These are phyloP conservation scores for Scenedesmus sp. DNA, from an alignment of 163 green algal species.

Conservation along the genomic window DNA sequence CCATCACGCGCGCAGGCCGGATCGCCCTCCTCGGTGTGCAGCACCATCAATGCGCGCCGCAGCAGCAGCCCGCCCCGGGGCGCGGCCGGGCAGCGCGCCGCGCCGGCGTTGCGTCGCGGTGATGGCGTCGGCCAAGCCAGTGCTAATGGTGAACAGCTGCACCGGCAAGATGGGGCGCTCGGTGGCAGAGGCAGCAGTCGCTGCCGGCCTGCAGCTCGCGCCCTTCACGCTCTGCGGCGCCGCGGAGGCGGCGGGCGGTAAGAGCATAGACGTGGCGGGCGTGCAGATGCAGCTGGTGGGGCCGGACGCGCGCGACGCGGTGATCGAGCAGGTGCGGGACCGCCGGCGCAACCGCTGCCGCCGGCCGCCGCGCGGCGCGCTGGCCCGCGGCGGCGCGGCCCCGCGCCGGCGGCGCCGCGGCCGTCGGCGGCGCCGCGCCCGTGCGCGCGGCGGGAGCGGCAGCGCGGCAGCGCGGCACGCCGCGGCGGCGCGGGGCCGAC, in stretches of 20 bases:
- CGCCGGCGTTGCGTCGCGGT: neutral
- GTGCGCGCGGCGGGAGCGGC: too few relatives aligned
- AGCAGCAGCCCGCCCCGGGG: neutral
- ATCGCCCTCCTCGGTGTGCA: too few relatives aligned
- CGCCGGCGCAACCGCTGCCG: too few relatives aligned
- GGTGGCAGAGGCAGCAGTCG: constrained; percentile 84
- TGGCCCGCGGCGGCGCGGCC: too few relatives aligned
- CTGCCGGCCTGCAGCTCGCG: constrained; percentile 82
- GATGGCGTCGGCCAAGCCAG: constrained; percentile 50
- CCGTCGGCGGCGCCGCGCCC: too few relatives aligned
- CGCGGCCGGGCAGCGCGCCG: neutral
- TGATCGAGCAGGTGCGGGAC: constrained; percentile 34
- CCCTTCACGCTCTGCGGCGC: constrained; percentile 75
- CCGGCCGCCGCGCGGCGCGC: too few relatives aligned
- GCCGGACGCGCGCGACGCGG: constrained; percentile 37
- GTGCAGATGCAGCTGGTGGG: constrained; percentile 51
- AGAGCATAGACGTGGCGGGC: constrained; percentile 42
- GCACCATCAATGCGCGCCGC: too few relatives aligned
- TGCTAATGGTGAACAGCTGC: constrained; percentile 91
- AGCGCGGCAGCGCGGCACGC: too few relatives aligned
- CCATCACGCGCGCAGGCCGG: too few relatives aligned
- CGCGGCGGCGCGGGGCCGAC: too few relatives aligned
- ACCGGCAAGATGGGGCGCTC: constrained; percentile 96
- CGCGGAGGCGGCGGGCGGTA: constrained; percentile 7
- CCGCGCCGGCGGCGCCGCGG: too few relatives aligned